A percentile compares a stretch with the other conserved stretches of the same genome.
These are phyloP conservation scores for Aspergillus homomorphus DNA, from an alignment of 495 filamentous ascomycete species.

Conservation along the genomic window DNA sequence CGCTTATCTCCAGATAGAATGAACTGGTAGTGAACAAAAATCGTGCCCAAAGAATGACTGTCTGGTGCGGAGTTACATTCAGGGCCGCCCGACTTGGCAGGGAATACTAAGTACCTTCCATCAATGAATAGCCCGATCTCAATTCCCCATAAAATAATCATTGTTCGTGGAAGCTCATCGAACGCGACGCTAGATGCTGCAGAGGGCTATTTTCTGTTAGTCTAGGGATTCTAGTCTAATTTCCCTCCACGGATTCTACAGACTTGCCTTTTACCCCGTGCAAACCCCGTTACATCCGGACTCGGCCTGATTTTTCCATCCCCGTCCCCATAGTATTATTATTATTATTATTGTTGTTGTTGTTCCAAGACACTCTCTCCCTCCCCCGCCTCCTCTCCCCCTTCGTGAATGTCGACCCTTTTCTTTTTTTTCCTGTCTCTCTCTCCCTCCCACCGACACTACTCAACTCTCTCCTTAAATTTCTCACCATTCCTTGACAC, in stretches of 20 bases:
- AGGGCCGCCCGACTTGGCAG: not conserved
- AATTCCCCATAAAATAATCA: no score
- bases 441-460: conserved; percentile 11
- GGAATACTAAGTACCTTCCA: no score
- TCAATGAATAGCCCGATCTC: no score
- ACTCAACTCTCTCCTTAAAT: conserved; percentile 12
- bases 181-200: not conserved
- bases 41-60: no score
- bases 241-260: not conserved
- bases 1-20: not conserved
- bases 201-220: not conserved
- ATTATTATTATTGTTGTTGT: not conserved
- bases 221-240: no score
- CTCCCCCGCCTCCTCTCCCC: conserved; percentile 15
- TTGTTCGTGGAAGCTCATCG: not conserved
- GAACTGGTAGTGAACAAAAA: no score
- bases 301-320: conserved; percentile 13
- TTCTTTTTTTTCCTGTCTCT: no score
- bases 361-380: not conserved
- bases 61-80: not conserved
- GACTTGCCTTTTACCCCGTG: conserved; percentile 5
- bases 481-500: conserved; percentile 1
- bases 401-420: no score
- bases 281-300: conserved; percentile 39
- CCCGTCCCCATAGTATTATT: conserved; percentile 4